Conservation (phyloP, 257 asterid species). For the Knoxia roxburghii region DNA sequence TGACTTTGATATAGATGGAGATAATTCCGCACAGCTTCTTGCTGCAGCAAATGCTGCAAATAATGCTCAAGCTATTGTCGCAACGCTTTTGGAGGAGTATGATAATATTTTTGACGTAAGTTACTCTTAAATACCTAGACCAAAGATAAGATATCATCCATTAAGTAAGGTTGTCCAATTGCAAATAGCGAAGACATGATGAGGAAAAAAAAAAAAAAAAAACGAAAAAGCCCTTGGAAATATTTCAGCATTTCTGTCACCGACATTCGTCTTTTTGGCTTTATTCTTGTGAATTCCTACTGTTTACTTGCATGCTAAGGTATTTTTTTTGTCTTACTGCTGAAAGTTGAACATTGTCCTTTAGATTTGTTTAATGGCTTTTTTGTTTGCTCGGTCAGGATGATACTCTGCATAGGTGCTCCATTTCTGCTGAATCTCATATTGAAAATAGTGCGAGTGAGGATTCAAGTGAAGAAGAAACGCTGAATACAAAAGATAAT, state of each 20-base stretch:
- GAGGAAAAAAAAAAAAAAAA: background rate
- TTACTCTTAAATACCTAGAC: conserved; percentile 9
- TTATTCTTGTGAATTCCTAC: background rate
- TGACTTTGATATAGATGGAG: conserved; percentile 67
- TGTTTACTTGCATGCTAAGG: background rate
- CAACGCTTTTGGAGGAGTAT: conserved; percentile 80
- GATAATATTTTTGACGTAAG: conserved; percentile 74
- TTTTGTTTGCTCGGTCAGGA: conserved; percentile 42
- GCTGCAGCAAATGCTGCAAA: conserved; percentile 97
- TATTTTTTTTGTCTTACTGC: background rate
- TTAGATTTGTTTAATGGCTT: background rate
- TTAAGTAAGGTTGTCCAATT: background rate
- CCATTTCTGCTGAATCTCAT: conserved; percentile 80
- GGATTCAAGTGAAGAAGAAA: conserved; percentile 69
- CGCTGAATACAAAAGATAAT: conserved; percentile 46
- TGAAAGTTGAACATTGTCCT: background rate
- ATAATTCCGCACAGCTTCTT: conserved; percentile 82
- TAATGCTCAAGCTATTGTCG: conserved; percentile 77
- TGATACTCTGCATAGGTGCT: conserved; percentile 65
- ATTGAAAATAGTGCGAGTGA: conserved; percentile 66
- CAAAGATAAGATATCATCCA: conserved; percentile 4
- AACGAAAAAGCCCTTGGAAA: background rate
- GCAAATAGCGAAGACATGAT: background rate
- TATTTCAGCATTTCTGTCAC: background rate
- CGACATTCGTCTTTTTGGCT: background rate